Evolutionary conservation across 139 green algal genomes (phyloP), one percentile per base, ranked within the genome.

Genomic region (Chlorella sp.): DNA sequence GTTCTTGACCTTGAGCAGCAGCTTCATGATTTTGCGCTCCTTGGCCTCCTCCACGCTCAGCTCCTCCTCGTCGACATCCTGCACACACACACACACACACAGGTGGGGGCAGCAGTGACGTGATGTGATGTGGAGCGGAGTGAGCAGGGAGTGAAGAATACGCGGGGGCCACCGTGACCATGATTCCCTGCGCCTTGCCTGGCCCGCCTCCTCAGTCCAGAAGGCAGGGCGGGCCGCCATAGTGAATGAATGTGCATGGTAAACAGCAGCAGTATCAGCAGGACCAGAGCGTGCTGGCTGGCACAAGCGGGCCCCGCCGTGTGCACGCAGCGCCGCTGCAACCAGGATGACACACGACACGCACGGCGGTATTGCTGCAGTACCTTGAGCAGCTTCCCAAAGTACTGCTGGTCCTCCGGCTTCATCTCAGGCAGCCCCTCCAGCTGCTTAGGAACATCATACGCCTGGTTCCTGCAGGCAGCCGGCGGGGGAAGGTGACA

Each of bases 1-100:
- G 91, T 99, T 99, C 93, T 99, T 99, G 77, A 99, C 94, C 95
- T 99, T 99, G 81, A 99, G 95, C 93, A 99, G 96, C 91, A 99
- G 92, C 93, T 99, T 99, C 96, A 99, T 99, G 94, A 99, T 99
- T 92, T 98, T 98, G 85, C 98, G 96, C 94, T 99, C 97, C 90
- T 99, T 99, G 81, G 94, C 94, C 92, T 99, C 98, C 93, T 99
- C 97, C 15, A 96, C 91, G 40, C 85, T 95, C 94, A 99, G 92
- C 93, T 97, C 96, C 42, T 96, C 95, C 84, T 99, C 98, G 68
- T 99, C 97, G 61, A 98, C 95, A 77, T 98, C 87, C 77, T 88
- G 82, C 83, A 4, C 11, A 30, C n/a, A 26, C 5, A n/a, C n/a
- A n/a, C 11, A 40, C 4, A 11, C 22, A 39, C 32, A n/a, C 32